A percentile compares a stretch with the other conserved stretches of the same genome.
These are phyloP conservation scores for Circinella umbellata DNA, from an alignment of 371 early-diverging fungal species.

Conservation along the genomic window DNA sequence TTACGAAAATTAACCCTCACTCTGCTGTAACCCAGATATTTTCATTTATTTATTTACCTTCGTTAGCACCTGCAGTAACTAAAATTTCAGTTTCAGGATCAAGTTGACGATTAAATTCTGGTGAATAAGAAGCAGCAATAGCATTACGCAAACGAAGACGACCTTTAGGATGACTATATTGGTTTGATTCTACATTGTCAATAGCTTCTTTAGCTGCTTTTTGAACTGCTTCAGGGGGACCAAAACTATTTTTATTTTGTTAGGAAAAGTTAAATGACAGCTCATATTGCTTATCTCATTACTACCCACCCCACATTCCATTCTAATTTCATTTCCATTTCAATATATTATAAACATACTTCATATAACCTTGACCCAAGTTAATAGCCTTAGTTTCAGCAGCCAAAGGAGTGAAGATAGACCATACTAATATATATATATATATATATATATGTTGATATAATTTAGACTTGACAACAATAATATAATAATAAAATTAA, in stretches of 20 bases:
- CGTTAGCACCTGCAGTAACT: conserved; percentile 93
- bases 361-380: conserved; percentile 93
- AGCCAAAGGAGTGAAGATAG: conserved; percentile 90
- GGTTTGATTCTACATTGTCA: conserved; percentile 68
- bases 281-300: too few species aligned
- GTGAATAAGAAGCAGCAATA: conserved; percentile 76
- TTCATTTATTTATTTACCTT: conserved; percentile 60
- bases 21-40: too few species aligned
- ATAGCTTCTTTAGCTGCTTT: conserved; percentile 81
- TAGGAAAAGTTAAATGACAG: too few species aligned
- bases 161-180: conserved; percentile 89
- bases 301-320: too few species aligned
- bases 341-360: conserved; percentile 40
- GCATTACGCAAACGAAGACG: conserved; percentile 81
- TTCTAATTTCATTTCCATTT: too few species aligned
- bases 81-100: conserved; percentile 86
- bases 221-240: conserved; percentile 85
- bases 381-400: conserved; percentile 88
- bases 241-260: conserved; percentile 62
- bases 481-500: neutral
- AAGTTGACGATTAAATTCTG: conserved; percentile 67
- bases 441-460: neutral
- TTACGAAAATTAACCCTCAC: too few species aligned
- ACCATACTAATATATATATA: conserved; percentile 74
- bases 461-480: neutral